phyloP scores from a whole-genome alignment of 208 protist species.

The Acanthamoeba culbertsoni region DNA sequence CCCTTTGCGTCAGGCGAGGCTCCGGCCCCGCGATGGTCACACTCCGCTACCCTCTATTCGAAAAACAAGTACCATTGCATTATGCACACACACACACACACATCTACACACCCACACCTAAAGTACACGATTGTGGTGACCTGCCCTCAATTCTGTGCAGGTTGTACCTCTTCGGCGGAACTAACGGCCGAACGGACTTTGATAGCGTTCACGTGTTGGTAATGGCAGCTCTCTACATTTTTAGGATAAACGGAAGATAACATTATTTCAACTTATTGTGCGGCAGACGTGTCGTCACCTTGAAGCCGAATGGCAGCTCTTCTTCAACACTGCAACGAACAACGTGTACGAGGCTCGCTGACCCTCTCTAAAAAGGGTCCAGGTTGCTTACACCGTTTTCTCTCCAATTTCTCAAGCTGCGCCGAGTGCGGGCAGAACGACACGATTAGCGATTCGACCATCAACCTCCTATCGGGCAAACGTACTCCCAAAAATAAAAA shows the following conservation, averaged over 20 bases:
- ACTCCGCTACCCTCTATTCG: background rate
- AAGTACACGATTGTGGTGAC: too few species aligned
- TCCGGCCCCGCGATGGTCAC: slow-evolving; percentile 21
- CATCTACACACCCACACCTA: background rate
- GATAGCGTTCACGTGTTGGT: slow-evolving; percentile 32
- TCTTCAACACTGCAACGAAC: background rate
- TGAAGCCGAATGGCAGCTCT: slow-evolving; percentile 32
- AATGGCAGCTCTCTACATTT: background rate
- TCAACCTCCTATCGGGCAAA: background rate
- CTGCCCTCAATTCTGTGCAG: background rate
- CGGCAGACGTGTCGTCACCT: slow-evolving; percentile 45
- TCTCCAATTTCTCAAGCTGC: background rate
- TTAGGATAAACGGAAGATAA: background rate
- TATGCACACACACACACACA: background rate
- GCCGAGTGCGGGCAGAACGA: background rate
- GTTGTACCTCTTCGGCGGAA: slow-evolving; percentile 28
- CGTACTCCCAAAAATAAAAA: background rate
- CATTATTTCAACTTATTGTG: background rate
- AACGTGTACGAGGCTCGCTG: background rate
- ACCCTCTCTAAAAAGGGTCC: background rate
- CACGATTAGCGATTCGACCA: background rate
- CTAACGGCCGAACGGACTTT: slow-evolving; percentile 27
- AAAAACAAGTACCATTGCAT: background rate
- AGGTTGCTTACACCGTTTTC: background rate
- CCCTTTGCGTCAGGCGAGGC: slow-evolving; percentile 38